Base-by-base conservation (phyloP, 2,329 filamentous ascomycete species). In the Botrytis byssoidea region DNA sequence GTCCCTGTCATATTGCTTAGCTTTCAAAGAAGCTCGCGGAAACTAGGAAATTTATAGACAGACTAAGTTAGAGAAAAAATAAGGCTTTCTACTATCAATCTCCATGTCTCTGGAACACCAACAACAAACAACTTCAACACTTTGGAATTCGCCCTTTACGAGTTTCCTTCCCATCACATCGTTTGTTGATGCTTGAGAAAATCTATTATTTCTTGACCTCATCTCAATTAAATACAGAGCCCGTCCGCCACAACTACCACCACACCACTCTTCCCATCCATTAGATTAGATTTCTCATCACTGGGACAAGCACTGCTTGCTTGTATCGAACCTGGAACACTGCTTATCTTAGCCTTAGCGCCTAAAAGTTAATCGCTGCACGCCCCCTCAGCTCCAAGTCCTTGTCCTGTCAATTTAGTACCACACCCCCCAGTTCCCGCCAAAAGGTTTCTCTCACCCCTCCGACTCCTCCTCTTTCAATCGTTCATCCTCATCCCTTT, bases 301-400 rank as follows among this genome's bases (percentile, higher is more conserved):
- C 22, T 35, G 20, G 29, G 46, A 64, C 22, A 48, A 35, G 32
- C 46, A 51, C 40, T 42, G 12, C 40, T 32, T 61, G 37, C 40
- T 70, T 70, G 67, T 42, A 40, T 22, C 46, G 18, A 66, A n/a
- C 20, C 66, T 68, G 35, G 51, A 29, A 57, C 66, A 68, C 44
- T 65, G 74, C 75, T 76, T 76, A 76, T 76, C 75, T 76, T 74
- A 75, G 74, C 74, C 60, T 57, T 74, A 69, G 75, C 74, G 75
- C 74, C 74, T 68, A 72, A 67, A 46, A n/a, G 63, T 67, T 68
- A 71, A 76, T 75, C 69, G 55, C 46, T 71, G 37, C 68, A 42
- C 71, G 55, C 70, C 35, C 46, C 35, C 48, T 59, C 63, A 57
- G 35, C 61, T 46, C 48, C 25, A 25, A 42, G 40, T 37, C 70